These are phyloP conservation scores for Ceratocystis smalleyi DNA, from an alignment of 2,329 filamentous ascomycete genomes.

Conservation along the genomic window DNA sequence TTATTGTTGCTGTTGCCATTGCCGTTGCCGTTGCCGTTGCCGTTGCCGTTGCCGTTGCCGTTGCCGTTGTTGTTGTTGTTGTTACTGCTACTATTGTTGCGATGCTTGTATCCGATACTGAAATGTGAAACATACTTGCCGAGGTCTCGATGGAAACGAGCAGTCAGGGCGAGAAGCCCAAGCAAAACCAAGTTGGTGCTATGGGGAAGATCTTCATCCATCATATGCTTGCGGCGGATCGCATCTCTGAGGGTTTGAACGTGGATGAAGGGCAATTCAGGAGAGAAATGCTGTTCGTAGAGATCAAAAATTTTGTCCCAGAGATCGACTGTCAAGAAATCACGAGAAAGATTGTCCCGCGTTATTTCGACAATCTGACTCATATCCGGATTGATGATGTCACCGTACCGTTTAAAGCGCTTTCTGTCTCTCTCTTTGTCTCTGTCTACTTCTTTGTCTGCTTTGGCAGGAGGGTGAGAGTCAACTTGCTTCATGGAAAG, in stretches of 20 bases:
- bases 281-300: slow-evolving; percentile 55
- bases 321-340: slow-evolving; percentile 45
- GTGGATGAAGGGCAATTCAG: slow-evolving; percentile 58
- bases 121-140: slow-evolving; percentile 37
- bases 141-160: slow-evolving; percentile 49
- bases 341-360: slow-evolving; percentile 46
- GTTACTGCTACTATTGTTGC: not conserved
- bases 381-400: slow-evolving; percentile 27
- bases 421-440: slow-evolving; percentile 39
- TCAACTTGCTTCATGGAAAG: not conserved
- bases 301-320: slow-evolving; percentile 57
- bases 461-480: slow-evolving; percentile 20
- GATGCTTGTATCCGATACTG: not conserved
- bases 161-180: slow-evolving; percentile 52
- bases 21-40: not conserved
- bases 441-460: slow-evolving; percentile 29
- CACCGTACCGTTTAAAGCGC: slow-evolving; percentile 30
- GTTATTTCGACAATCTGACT: slow-evolving; percentile 27
- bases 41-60: too few species aligned
- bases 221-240: not conserved
- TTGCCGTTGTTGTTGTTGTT: too few species aligned
- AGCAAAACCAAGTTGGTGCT: slow-evolving; percentile 45
- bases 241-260: slow-evolving; percentile 40
- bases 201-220: slow-evolving; percentile 26
- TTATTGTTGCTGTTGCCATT: not conserved